Conservation (phyloP, 371 early-diverging fungal species). For the Lichtheimia hyalospora region DNA sequence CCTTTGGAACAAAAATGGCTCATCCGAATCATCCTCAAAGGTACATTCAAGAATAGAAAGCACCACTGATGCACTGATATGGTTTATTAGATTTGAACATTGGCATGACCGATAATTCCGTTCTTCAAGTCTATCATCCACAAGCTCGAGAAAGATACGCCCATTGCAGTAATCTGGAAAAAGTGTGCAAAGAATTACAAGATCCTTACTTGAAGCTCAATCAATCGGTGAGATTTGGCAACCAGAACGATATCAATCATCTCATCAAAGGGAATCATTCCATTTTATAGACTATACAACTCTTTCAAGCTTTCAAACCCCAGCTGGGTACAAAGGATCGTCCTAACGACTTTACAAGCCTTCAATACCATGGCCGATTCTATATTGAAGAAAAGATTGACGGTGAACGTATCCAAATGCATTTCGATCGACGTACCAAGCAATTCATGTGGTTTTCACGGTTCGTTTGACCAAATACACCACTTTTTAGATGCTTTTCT, state of each 20-base stretch:
- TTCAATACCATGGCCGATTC: conserved; percentile 48
- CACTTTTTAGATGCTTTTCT: background rate
- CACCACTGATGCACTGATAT: background rate
- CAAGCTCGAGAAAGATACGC: conserved; percentile 66
- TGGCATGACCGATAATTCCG: conserved; percentile 68
- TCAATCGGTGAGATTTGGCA: conserved; percentile 9
- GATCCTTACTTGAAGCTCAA: conserved; percentile 35
- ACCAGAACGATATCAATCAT: background rate
- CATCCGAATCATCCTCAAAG: conserved; percentile 71
- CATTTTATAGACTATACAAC: conserved; percentile 34
- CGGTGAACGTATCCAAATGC: conserved; percentile 77
- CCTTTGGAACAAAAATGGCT: conserved; percentile 76
- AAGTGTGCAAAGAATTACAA: conserved; percentile 51
- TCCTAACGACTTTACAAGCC: conserved; percentile 39
- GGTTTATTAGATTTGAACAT: conserved; percentile 59
- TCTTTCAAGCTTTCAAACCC: conserved; percentile 62
- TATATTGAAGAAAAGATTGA: conserved; percentile 82
- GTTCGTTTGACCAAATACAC: conserved; percentile 12
- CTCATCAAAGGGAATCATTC: background rate
- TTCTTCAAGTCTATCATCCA: conserved; percentile 65
- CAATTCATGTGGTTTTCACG: conserved; percentile 61
- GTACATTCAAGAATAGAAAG: conserved; percentile 22
- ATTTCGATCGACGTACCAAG: conserved; percentile 46
- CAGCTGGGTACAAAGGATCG: conserved; percentile 47
- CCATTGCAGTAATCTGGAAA: conserved; percentile 59